Evolutionary conservation across 768 basidiomycete genomes (phyloP).

Genomic region (Cyclocybe aegerita): DNA sequence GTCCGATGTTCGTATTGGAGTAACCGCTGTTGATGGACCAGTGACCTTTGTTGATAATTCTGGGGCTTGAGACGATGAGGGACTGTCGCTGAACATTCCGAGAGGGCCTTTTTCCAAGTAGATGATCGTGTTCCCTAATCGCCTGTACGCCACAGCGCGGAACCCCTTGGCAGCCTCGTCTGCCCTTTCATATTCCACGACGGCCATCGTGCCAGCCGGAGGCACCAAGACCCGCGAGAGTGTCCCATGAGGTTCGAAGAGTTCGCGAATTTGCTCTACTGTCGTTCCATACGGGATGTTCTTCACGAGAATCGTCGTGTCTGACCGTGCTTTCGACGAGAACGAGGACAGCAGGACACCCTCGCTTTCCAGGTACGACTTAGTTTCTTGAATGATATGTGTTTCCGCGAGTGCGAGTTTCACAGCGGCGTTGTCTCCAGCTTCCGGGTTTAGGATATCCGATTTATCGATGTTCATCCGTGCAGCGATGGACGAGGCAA

Average conservation of each 20-base stretch:
- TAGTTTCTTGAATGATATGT: slow-evolving; percentile 93
- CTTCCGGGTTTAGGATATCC: slow-evolving; percentile 83
- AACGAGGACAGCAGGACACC: slow-evolving; percentile 67
- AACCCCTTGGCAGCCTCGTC: slow-evolving; percentile 77
- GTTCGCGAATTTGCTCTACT: slow-evolving; percentile 65
- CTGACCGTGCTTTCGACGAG: slow-evolving; percentile 55
- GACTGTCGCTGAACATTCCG: slow-evolving; percentile 69
- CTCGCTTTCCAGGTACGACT: slow-evolving; percentile 80
- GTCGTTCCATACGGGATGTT: slow-evolving; percentile 95
- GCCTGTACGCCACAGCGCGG: slow-evolving; percentile 79
- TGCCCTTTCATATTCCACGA: slow-evolving; percentile 80
- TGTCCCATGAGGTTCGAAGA: slow-evolving; percentile 77
- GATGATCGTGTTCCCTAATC: slow-evolving; percentile 85
- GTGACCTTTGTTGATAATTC: slow-evolving; percentile 1
- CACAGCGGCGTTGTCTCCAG: slow-evolving; percentile 77
- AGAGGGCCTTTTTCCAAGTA: slow-evolving; percentile 93
- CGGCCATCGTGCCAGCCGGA: slow-evolving; percentile 90
- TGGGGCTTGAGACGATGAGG: slow-evolving; percentile 17
- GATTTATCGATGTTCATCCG: slow-evolving; percentile 86
- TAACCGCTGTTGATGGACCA: neutral
- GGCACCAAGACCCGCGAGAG: slow-evolving; percentile 77
- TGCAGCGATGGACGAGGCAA: slow-evolving; percentile 85
- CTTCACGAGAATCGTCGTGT: slow-evolving; percentile 88
- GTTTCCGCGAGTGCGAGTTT: slow-evolving; percentile 97
- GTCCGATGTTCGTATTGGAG: slow-evolving; percentile 10